Base-by-base conservation (phyloP, 73 alveolate species). In the Symbiodinium pilosum region DNA sequence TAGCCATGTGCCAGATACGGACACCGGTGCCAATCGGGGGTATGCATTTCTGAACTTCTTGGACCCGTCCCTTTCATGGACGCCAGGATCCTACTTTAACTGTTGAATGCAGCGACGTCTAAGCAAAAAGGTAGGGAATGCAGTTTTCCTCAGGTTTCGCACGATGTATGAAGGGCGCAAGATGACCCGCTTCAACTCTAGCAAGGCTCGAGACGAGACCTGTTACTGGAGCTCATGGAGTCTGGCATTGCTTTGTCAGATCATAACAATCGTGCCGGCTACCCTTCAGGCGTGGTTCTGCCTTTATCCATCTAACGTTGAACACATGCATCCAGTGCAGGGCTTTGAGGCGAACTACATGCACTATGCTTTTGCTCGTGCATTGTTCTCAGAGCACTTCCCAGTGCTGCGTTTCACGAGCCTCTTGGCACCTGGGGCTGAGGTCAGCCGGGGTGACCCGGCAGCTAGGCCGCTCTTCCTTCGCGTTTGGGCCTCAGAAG, bases 151-250 rank as follows among this genome's bases (percentile, higher is more conserved):
- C 59, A 93, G 98, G 98, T 93, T 93, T 77, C 91, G 92, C 34
- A 28, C 44, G 91, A 77, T 81, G 91, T 93, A 71, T 34, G 98
- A 93, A 77, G 98, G 98, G 40, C 93, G 98, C 68, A 93, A 77
- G 93, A 93, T 93, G 98, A 93, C 71, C 92, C 98, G 98, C 36
- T 93, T 93, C 84, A 93, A 93, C 86, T 93, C 98, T 85, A 93
- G 83, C 91, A 93, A 93, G 98, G 98, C 40, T n/a, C 75, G 43
- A 9, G n/a, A 38, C 59, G 36, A 36, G 11, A 84, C 40, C 8
- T 38, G 11, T 20, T 26, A 83, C 69, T 9, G n/a, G n/a, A 54
- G 11, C 77, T 21, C 36, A 26, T 24, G 7, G 52, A n/a, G 52
- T 34, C 18, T n/a, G 32, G 43, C 6, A 36, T 47, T 1, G 43